A percentile compares a stretch with the other conserved stretches of the same genome.
Conservation (phyloP, 2,329 filamentous ascomycete genomes). For the Nakataea oryzae region DNA sequence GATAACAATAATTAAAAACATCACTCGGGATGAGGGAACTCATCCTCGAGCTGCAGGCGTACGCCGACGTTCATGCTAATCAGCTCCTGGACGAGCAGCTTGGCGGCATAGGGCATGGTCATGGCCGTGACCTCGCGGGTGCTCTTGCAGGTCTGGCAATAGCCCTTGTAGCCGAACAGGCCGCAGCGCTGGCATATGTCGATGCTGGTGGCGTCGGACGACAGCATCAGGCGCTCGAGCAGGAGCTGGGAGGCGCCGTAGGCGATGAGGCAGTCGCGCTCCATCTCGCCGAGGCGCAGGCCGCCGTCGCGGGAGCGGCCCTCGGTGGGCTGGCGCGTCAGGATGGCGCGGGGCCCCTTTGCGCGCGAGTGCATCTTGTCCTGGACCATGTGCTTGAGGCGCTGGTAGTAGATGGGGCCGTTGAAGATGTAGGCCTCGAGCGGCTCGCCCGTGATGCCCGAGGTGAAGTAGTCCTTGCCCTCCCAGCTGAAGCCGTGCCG, state of each 20-base stretch:
- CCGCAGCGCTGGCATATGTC: slow-evolving; percentile 93
- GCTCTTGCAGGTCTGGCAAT: slow-evolving; percentile 86
- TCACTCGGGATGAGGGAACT: slow-evolving; percentile 61
- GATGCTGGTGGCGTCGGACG: slow-evolving; percentile 79
- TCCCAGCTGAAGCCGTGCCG: slow-evolving; percentile 90
- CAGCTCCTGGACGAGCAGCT: slow-evolving; percentile 89
- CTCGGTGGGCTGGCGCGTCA: slow-evolving; percentile 93
- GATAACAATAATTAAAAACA: not conserved
- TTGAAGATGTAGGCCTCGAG: slow-evolving; percentile 97
- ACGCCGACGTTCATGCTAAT: slow-evolving; percentile 99
- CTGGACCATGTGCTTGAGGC: slow-evolving; percentile 99
- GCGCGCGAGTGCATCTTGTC: slow-evolving; percentile 98
- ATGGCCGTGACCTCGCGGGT: slow-evolving; percentile 79
- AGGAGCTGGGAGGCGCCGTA: slow-evolving; percentile 91
- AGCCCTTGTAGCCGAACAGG: slow-evolving; percentile 89
- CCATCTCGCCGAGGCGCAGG: slow-evolving; percentile 93
- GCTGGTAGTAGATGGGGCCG: slow-evolving; percentile 98
- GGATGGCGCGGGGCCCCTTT: slow-evolving; percentile 78
- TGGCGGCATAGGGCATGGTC: slow-evolving; percentile 95
- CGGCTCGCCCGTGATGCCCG: slow-evolving; percentile 86
- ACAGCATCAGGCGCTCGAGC: slow-evolving; percentile 88
- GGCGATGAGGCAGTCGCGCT: slow-evolving; percentile 93
- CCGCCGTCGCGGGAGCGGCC: slow-evolving; percentile 89
- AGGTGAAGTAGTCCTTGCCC: slow-evolving; percentile 94
- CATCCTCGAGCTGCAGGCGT: slow-evolving; percentile 79